Base-by-base conservation (phyloP, 1,284 basidiomycete genomes). In the Rhodotorula sp. region DNA sequence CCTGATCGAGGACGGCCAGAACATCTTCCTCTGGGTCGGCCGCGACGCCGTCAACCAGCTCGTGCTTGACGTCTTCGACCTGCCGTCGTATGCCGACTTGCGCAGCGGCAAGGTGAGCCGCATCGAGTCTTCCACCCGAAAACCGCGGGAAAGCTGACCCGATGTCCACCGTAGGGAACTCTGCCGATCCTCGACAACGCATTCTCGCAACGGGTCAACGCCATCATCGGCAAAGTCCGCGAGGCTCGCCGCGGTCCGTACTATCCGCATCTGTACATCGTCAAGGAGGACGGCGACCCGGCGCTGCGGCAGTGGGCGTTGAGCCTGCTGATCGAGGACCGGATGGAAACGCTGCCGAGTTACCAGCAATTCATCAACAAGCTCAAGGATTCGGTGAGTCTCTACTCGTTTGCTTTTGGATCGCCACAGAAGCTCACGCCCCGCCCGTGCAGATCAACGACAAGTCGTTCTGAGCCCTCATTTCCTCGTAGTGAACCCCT, bases 231-330 rank as follows among this genome's bases (percentile, higher is more conserved):
- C 82, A 97, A 97, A 84, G 92, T 91, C 48, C 86, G 94, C 26
- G 93, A 97, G 83, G 87, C 90, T 85, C 79, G 85, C 31, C 86
- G 93, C 56, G 95, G 96, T 15, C 89, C 91, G 6, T 99, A 98
- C 82, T 89, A 76, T 63, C 92, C 93, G 21, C 92, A 97, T 80
- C 84, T 99, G n/a, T 99, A 98, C 81, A 85, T 99, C 58, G 95
- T 98, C 79, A 99, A 99, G 84, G 94, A 97, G 81, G 97, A 99
- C 79, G 96, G 94, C 68, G 97, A 99, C 82, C 92, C 93, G 3
- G 89, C 93, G 62, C 84, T 99, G 80, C 86, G 95, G 71, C 87
- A 93, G 76, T 98, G 95, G 95, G 97, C 96, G 0, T 86, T 99
- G 76, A 94, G 92, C 80, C 87, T 89, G 81, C 87, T 99, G 78